These are phyloP conservation scores for Trypanosoma theileri DNA, from an alignment of 208 protist species.

Conservation along the genomic window DNA sequence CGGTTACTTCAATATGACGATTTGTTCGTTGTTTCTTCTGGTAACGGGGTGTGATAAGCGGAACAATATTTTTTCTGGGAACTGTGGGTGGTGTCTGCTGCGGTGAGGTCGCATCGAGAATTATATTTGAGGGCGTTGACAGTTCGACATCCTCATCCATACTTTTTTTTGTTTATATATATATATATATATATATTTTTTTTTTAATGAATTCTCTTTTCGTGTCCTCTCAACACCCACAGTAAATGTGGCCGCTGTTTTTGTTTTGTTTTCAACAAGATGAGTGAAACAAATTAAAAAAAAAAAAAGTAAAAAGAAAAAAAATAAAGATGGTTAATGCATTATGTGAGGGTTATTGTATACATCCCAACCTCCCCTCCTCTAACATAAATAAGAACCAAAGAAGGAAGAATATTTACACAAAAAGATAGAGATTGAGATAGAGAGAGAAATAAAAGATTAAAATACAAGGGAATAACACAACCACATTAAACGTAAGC, in stretches of 20 bases:
- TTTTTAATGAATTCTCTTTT: neutral
- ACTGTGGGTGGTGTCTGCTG: neutral
- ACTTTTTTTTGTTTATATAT: neutral
- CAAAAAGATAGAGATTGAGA: neutral
- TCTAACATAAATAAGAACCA: neutral
- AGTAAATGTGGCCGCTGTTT: neutral
- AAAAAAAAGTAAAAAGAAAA: neutral
- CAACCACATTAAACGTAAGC: neutral
- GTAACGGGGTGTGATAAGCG: slow-evolving; percentile 80
- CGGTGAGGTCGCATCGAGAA: neutral
- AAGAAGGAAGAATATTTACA: neutral
- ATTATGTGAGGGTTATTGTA: too few species aligned
- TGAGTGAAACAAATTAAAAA: neutral
- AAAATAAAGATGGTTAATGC: neutral
- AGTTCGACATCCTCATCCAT: slow-evolving; percentile 2
- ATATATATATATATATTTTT: neutral
- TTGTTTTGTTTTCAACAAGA: neutral
- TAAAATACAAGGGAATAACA: neutral
- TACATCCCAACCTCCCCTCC: neutral
- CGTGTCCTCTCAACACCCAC: neutral
- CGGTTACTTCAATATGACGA: slow-evolving; percentile 64
- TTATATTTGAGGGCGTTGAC: neutral
- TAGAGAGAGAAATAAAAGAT: neutral
- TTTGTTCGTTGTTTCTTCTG: slow-evolving; percentile 65
- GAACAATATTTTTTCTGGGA: slow-evolving; percentile 36